A percentile compares a stretch with the other conserved stretches of the same genome.
Conservation (phyloP, 164 flowering plant genomes). For the Stephania cephalantha region DNA sequence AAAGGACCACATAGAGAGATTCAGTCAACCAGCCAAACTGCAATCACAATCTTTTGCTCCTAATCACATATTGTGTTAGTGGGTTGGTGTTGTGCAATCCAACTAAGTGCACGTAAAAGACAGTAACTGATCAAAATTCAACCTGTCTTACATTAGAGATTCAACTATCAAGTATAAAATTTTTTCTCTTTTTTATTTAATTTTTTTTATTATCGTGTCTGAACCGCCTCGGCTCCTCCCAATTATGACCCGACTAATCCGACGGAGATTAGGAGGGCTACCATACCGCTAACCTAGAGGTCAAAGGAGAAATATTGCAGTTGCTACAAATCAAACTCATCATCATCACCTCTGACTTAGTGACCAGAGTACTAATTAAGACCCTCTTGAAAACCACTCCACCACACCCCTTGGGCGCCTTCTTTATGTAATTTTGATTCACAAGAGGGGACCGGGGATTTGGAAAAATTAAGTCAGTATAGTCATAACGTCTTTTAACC, state of each 20-base stretch:
- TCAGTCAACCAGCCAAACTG: conserved; percentile 1
- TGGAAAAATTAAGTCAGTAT: not conserved
- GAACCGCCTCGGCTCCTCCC: too few relatives aligned
- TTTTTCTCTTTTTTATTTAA: not conserved
- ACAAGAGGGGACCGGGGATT: not conserved
- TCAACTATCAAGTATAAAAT: conserved; percentile 12
- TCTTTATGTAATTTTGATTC: not conserved
- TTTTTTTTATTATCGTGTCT: too few relatives aligned
- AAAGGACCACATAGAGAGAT: not conserved
- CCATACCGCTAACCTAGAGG: too few relatives aligned
- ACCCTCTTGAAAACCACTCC: too few relatives aligned
- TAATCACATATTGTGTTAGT: conserved; percentile 18
- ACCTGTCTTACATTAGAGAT: conserved; percentile 27
- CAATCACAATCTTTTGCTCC: not conserved
- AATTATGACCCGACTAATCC: too few relatives aligned
- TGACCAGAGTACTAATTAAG: too few relatives aligned
- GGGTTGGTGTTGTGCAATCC: conserved; percentile 23
- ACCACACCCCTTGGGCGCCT: too few relatives aligned
- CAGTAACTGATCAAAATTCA: not conserved
- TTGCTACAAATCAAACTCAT: too few relatives aligned
- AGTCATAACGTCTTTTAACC: not conserved
- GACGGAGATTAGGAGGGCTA: too few relatives aligned
- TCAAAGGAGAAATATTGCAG: too few relatives aligned
- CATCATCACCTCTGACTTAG: too few relatives aligned
- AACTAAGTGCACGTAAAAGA: conserved; percentile 26